Evolutionary conservation across 2,329 filamentous ascomycete species (phyloP).

Genomic region (Fusarium luffae): DNA sequence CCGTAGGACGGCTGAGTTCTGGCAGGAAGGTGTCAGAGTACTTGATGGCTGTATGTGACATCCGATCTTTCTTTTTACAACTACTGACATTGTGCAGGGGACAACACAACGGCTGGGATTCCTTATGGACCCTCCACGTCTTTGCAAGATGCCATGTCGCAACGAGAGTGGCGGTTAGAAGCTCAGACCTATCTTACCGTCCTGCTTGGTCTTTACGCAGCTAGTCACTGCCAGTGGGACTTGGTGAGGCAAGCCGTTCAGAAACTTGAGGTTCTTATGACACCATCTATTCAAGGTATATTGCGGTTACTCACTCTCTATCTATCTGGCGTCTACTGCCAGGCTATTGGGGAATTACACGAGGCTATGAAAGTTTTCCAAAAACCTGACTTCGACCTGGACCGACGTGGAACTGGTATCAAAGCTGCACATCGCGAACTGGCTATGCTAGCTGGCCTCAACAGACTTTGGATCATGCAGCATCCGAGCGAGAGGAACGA

Average conservation of each 20-base stretch:
- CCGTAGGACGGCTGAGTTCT: constrained; percentile 53
- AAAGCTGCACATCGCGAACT: constrained; percentile 70
- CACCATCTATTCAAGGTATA: constrained; percentile 55
- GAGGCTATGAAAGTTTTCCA: constrained; percentile 75
- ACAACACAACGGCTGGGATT: constrained; percentile 50
- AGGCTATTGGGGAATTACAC: constrained; percentile 80
- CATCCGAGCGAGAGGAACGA: constrained; percentile 68
- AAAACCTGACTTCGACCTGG: constrained; percentile 64
- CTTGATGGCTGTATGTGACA: constrained; percentile 58
- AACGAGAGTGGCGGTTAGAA: constrained; percentile 72
- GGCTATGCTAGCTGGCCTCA: constrained; percentile 73
- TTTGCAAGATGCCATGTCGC: constrained; percentile 66
- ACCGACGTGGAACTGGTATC: constrained; percentile 52
- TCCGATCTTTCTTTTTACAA: neutral
- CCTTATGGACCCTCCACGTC: constrained; percentile 59
- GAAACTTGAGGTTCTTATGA: constrained; percentile 60
- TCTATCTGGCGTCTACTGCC: constrained; percentile 78
- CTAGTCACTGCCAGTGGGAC: constrained; percentile 76
- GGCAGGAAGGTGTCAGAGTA: constrained; percentile 57
- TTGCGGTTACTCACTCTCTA: constrained; percentile 70
- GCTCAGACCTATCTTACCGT: constrained; percentile 76
- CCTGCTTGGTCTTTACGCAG: constrained; percentile 76
- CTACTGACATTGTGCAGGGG: constrained; percentile 47
- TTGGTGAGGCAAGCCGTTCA: constrained; percentile 68
- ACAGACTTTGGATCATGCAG: constrained; percentile 78